Base-by-base conservation (phyloP, 129 eudicot species). In the Pseudognaphalium luteoalbum region DNA sequence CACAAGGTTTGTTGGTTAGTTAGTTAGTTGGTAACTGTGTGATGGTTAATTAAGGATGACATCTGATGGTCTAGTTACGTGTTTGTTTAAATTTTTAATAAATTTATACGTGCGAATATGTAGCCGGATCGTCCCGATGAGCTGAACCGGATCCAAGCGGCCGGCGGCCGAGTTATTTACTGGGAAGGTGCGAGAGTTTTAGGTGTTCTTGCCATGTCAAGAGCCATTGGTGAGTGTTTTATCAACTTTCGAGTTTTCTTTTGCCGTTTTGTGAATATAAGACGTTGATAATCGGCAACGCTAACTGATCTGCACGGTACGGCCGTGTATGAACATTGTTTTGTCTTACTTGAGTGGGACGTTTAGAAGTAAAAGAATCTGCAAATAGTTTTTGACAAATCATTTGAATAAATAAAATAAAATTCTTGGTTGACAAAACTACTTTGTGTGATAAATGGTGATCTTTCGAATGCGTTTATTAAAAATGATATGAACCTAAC, bases 81-180 rank as follows among this genome's bases (percentile, higher is more conserved):
- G 8, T 35, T 42, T 25, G 2, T 5, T 11, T 14, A 28, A 30
- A 25, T 47, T 4, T 4, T 10, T 54, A 20, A 34, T 22, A 0
- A 16, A 32, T 1, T 32, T 74, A 8, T 44, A 44, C 15, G 39
- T 76, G 2, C 44, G 20, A 25, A 20, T 22, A 77, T 81, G 33
- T 73, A 91, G 97, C 97, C 97, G 70, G 97, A 92, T 76, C 89
- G 96, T 3, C 96, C 97, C 0, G 96, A 92, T 79, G 97, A 92
- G 61, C 82, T 89, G 5, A 81, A 72, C 76, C 87, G 97, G 87
- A 92, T 92, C 42, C 87, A 92, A 70, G 93, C 87, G 3, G 87
- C 91, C 10, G 97, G 97, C 8, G 97, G 97, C 15, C 82, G 96
- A 2, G 96, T 92, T n/a, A 87, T 89, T 32, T 87, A 85, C 73